These are phyloP conservation scores for Penicillium sp. DNA, from an alignment of 2,329 filamentous ascomycete species.

Conservation along the genomic window DNA sequence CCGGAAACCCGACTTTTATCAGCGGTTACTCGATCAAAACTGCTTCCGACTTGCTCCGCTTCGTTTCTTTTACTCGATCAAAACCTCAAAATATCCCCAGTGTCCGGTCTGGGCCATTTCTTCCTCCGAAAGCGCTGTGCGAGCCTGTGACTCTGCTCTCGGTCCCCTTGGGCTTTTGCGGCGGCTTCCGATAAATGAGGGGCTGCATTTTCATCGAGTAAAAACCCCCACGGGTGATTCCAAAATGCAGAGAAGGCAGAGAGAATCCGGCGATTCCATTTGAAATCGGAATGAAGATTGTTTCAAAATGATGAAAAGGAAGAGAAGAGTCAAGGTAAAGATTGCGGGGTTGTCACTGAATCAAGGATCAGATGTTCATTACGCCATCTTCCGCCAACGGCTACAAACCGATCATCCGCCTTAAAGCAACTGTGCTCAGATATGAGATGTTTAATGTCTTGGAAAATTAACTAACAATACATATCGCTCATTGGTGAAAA, in stretches of 20 bases:
- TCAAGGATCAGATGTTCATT: slow-evolving; percentile 6
- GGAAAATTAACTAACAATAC: neutral
- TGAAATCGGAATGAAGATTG: neutral
- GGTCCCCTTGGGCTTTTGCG: slow-evolving; percentile 1
- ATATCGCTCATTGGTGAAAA: neutral
- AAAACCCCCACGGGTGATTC: slow-evolving; percentile 1
- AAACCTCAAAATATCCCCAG: slow-evolving; percentile 7
- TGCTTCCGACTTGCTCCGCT: slow-evolving; percentile 3
- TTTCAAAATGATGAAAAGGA: neutral
- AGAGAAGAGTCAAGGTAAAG: neutral
- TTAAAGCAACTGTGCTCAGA: neutral
- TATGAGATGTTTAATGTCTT: neutral
- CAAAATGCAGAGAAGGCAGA: neutral
- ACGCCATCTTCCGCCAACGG: slow-evolving; percentile 8
- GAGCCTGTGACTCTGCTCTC: neutral
- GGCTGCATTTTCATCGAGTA: slow-evolving; percentile 15
- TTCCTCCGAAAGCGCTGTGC: slow-evolving; percentile 3
- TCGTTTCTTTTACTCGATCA: slow-evolving; percentile 20
- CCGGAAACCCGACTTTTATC: slow-evolving; percentile 12
- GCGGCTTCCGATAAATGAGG: slow-evolving; percentile 14
- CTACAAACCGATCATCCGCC: neutral
- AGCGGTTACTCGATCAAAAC: slow-evolving; percentile 33
- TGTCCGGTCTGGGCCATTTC: neutral
- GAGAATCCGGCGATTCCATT: neutral
- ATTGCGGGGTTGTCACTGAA: neutral